These are phyloP conservation scores for Apiotrichum brassicae DNA, from an alignment of 1,284 basidiomycete genomes.

Conservation along the genomic window DNA sequence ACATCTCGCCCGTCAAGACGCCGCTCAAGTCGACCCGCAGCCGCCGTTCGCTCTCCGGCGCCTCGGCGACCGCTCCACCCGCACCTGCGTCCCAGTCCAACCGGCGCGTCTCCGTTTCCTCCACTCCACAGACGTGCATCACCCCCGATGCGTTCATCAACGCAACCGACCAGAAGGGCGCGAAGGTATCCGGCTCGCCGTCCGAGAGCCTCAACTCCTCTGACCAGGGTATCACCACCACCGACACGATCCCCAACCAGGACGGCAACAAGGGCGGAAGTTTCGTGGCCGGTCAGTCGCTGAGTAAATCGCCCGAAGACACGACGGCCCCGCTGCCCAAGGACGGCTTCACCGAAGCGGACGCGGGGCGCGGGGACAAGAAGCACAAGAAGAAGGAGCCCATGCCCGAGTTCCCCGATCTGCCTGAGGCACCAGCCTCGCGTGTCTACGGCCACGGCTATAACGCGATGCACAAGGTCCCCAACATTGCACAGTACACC, in stretches of 20 bases:
- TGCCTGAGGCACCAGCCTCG: constrained; percentile 42
- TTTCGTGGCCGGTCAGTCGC: too few relatives aligned
- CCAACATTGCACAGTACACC: constrained; percentile 46
- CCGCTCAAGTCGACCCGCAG: background rate
- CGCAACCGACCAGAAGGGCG: background rate
- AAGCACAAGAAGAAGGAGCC: too few relatives aligned
- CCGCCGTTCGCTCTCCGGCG: background rate
- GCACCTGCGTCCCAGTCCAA: background rate
- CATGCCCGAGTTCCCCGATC: constrained; percentile 26
- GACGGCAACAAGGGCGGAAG: too few relatives aligned
- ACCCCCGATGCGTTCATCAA: background rate
- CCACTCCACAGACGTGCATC: background rate
- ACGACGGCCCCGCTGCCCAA: too few relatives aligned
- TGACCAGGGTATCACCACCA: background rate
- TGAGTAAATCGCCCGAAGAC: too few relatives aligned
- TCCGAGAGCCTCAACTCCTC: background rate
- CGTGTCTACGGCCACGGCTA: constrained; percentile 39
- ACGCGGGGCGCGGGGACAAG: too few relatives aligned
- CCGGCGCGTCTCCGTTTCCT: background rate
- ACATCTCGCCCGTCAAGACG: background rate
- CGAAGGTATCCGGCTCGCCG: background rate
- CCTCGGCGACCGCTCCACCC: background rate
- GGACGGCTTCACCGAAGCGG: too few relatives aligned
- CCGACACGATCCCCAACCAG: background rate
- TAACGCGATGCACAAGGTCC: constrained; percentile 41